Evolutionary conservation across 1,139 yeast species (phyloP).

Genomic region (Starmera stellimalicola): DNA sequence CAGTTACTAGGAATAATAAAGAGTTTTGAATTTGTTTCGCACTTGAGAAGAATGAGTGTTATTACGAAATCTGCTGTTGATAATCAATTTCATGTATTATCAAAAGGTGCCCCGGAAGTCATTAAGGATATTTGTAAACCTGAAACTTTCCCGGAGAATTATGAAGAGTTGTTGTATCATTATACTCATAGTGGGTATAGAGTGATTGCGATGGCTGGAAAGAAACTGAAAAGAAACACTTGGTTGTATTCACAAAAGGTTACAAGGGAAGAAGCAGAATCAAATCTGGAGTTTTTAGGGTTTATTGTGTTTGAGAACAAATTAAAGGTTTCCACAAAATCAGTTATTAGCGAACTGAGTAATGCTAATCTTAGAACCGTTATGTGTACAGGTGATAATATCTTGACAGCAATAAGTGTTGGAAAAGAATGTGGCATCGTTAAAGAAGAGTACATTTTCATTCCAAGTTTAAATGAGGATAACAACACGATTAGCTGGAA

Average conservation of each 20-base stretch:
- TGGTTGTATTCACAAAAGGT: constrained; percentile 34
- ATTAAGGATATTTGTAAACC: constrained; percentile 69
- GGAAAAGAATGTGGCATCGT: constrained; percentile 76
- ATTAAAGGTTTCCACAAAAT: constrained; percentile 58
- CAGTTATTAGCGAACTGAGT: constrained; percentile 47
- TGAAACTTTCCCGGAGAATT: constrained; percentile 64
- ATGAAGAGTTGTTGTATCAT: constrained; percentile 61
- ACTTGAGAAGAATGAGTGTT: constrained; percentile 87
- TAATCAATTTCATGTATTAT: constrained; percentile 39
- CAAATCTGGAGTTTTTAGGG: constrained; percentile 65
- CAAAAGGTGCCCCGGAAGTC: constrained; percentile 98
- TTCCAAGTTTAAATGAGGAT: constrained; percentile 47
- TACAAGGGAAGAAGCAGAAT: constrained; percentile 58
- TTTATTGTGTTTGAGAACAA: constrained; percentile 90
- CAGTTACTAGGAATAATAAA: constrained; percentile 44
- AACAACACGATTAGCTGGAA: constrained; percentile 40
- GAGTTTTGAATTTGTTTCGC: constrained; percentile 79
- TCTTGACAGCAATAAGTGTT: constrained; percentile 89
- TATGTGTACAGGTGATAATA: constrained; percentile 98
- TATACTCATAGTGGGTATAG: constrained; percentile 93
- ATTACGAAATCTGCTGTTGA: constrained; percentile 38
- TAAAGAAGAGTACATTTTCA: constrained; percentile 41
- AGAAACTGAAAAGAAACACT: constrained; percentile 32
- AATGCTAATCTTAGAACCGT: constrained; percentile 71
- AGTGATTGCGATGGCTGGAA: constrained; percentile 90